Evolutionary conservation across 2,329 filamentous ascomycete genomes (phyloP).

Genomic region (Pseudogymnoascus destructans): DNA sequence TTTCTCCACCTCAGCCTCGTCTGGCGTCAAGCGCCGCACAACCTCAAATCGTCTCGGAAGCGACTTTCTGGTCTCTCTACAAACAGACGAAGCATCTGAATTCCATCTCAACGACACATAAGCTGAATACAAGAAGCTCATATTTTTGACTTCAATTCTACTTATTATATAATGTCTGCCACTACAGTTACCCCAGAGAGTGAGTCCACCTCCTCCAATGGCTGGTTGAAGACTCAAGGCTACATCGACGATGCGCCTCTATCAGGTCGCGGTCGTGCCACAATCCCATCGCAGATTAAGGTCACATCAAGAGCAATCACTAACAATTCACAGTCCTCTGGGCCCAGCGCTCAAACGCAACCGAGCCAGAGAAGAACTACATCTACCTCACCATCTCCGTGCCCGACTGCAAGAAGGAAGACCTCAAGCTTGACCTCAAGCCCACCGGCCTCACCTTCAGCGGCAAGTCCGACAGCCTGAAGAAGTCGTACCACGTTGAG

Average conservation of each 20-base stretch:
- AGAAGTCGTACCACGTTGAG: conserved; percentile 73
- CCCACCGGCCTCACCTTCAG: conserved; percentile 66
- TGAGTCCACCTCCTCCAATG: conserved; percentile 4
- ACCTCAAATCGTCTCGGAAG: conserved; percentile 9
- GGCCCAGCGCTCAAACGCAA: conserved; percentile 84
- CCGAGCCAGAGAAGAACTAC: conserved; percentile 79
- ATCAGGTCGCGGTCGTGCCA: neutral
- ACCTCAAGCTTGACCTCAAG: conserved; percentile 74
- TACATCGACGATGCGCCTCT: conserved; percentile 1
- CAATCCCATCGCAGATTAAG: neutral
- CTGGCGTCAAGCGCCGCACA: conserved; percentile 10
- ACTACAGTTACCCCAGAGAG: conserved; percentile 12
- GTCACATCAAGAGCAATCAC: neutral
- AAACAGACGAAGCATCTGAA: conserved; percentile 7
- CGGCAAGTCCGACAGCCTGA: conserved; percentile 71
- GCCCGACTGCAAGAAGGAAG: conserved; percentile 64
- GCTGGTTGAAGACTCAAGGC: conserved; percentile 1
- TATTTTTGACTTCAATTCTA: neutral
- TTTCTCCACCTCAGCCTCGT: conserved; percentile 12
- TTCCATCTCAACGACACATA: conserved; percentile 9
- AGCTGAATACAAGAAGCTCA: conserved; percentile 7
- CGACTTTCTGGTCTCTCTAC: conserved; percentile 8
- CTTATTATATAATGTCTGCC: conserved; percentile 11
- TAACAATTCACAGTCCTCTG: conserved; percentile 58
- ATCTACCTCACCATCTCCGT: conserved; percentile 87